phyloP scores from a whole-genome alignment of 1,284 basidiomycete genomes.

The Moesziomyces globuligerus region DNA sequence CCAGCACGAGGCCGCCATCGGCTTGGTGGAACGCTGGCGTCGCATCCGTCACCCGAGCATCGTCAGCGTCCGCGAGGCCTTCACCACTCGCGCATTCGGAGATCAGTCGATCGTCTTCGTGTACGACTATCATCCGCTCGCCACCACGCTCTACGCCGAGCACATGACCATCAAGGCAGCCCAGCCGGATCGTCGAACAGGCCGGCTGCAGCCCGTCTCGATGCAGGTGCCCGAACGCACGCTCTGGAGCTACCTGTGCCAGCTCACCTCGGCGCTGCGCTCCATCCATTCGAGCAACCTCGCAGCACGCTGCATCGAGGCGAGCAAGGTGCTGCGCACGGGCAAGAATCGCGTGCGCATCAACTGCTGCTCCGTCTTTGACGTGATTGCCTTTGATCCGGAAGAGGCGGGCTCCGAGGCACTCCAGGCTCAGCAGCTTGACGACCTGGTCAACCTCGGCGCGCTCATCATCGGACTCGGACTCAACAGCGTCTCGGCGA shows the following conservation, averaged over 20 bases:
- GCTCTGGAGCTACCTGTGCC: constrained; percentile 92
- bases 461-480: constrained; percentile 84
- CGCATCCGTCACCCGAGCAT: constrained; percentile 87
- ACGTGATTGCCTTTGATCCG: constrained; percentile 61
- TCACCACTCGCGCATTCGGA: constrained; percentile 91
- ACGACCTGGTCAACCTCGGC: constrained; percentile 88
- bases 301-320: constrained; percentile 84
- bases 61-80: constrained; percentile 87
- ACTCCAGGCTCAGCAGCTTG: constrained; percentile 72
- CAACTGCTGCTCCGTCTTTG: constrained; percentile 62
- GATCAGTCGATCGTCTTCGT: constrained; percentile 88
- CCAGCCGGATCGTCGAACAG: constrained; percentile 65
- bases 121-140: constrained; percentile 88
- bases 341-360: constrained; percentile 78
- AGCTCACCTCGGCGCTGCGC: constrained; percentile 88
- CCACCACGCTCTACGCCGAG: constrained; percentile 82
- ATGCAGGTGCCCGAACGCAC: constrained; percentile 78
- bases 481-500: constrained; percentile 75
- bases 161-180: constrained; percentile 70
- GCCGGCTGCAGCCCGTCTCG: constrained; percentile 57
- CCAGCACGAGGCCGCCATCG: constrained; percentile 76
- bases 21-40: constrained; percentile 86
- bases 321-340: constrained; percentile 87
- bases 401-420: constrained; percentile 38
- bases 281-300: constrained; percentile 83